Conservation (phyloP, 495 filamentous ascomycete species). For the Echria macrotheca region DNA sequence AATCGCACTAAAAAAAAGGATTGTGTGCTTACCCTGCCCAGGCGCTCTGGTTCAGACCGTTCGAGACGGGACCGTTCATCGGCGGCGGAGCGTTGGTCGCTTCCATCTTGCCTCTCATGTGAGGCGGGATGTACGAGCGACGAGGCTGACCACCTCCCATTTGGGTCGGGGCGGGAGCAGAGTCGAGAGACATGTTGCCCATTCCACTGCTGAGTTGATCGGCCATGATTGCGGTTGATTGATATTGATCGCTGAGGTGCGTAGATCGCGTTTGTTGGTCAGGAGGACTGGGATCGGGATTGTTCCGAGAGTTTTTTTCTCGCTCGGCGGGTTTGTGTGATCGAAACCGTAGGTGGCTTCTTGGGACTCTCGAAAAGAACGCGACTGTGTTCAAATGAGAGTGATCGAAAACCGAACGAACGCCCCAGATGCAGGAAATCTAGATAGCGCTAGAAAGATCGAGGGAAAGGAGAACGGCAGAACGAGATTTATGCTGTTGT, state of each 20-base stretch:
- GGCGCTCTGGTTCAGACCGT: conserved; percentile 54
- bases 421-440: conserved; percentile 18
- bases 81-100: conserved; percentile 26
- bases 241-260: too few species aligned
- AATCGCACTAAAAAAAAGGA: neutral
- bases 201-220: conserved; percentile 93
- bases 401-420: conserved; percentile 13
- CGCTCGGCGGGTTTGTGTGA: too few species aligned
- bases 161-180: conserved; percentile 59
- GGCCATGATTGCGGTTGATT: conserved; percentile 65
- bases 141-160: conserved; percentile 38
- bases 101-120: conserved; percentile 66
- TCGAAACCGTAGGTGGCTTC: conserved; percentile 17
- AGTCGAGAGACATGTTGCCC: conserved; percentile 67
- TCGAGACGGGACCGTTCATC: conserved; percentile 24
- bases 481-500: conserved; percentile 22
- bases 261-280: too few species aligned
- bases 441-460: conserved; percentile 29
- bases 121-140: conserved; percentile 93
- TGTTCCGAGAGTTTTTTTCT: conserved; percentile 9
- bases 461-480: conserved; percentile 32
- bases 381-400: conserved; percentile 29
- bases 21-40: conserved; percentile 55
- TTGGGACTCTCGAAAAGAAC: conserved; percentile 39
- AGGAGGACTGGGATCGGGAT: neutral